Evolutionary conservation across 75 land plant genomes (phyloP).

Genomic region (Larix kaempferi): DNA sequence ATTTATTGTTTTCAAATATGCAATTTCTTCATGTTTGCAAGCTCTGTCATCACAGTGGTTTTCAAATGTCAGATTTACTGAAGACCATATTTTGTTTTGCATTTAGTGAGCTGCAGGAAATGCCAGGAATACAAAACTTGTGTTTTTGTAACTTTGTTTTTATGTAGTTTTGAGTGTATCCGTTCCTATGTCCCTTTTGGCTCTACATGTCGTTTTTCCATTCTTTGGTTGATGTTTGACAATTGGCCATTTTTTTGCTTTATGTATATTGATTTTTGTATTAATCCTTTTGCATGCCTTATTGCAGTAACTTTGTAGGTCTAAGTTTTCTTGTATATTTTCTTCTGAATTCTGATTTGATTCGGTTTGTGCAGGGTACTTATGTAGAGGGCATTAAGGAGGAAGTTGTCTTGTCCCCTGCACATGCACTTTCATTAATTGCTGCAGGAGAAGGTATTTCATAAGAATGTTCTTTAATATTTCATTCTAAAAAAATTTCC

Average conservation of each 20-base stretch:
- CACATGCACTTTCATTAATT: constrained; percentile 96
- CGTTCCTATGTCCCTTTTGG: background rate
- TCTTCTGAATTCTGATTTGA: background rate
- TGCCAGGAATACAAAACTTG: too few relatives aligned
- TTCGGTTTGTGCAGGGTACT: constrained; percentile 63
- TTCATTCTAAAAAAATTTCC: too few relatives aligned
- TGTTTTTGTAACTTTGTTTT: background rate
- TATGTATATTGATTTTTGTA: background rate
- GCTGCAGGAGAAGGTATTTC: constrained; percentile 95
- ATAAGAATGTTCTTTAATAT: too few relatives aligned
- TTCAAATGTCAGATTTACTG: background rate
- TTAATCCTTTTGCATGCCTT: background rate
- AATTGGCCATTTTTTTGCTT: background rate
- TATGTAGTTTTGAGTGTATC: background rate
- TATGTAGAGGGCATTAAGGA: constrained; percentile 99
- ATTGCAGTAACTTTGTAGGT: background rate
- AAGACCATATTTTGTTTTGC: background rate
- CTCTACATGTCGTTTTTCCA: background rate
- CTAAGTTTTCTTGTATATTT: background rate
- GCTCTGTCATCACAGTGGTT: background rate
- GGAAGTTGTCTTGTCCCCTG: constrained; percentile 98
- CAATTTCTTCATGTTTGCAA: background rate
- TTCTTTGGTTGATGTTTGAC: constrained; percentile 1
- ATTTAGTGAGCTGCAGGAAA: background rate
- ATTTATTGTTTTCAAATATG: background rate